These are phyloP conservation scores for Neckera pumila DNA, from an alignment of 225 moss, liverwort and hornwort genomes.

Conservation along the genomic window DNA sequence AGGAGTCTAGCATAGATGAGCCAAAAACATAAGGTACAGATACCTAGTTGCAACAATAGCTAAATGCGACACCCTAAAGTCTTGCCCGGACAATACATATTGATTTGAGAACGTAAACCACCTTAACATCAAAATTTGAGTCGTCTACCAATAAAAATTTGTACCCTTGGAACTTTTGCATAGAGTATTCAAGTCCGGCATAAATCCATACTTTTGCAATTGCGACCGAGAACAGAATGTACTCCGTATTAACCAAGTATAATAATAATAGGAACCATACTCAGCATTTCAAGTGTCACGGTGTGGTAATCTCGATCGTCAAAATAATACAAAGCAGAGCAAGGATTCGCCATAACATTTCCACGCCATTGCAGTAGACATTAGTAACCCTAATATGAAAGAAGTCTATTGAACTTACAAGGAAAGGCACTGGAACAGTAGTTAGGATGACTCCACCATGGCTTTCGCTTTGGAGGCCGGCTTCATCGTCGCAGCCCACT, in stretches of 20 bases:
- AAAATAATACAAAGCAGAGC: neutral
- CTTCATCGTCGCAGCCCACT: slow-evolving; percentile 56
- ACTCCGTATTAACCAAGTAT: neutral
- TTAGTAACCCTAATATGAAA: neutral
- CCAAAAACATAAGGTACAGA: neutral
- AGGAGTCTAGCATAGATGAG: neutral
- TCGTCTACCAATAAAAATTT: neutral
- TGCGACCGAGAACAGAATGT: neutral
- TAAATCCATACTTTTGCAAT: neutral
- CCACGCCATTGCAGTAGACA: neutral
- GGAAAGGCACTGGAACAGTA: neutral
- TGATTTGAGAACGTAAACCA: neutral
- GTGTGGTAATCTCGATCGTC: neutral
- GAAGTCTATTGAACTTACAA: neutral
- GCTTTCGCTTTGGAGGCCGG: slow-evolving; percentile 15
- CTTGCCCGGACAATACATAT: neutral
- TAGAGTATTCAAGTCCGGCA: neutral
- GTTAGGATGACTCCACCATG: slow-evolving; percentile 8
- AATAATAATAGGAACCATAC: neutral
- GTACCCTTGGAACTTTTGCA: neutral
- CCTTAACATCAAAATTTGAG: neutral
- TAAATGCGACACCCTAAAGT: neutral
- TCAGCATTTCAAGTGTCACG: neutral
- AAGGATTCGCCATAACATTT: neutral
- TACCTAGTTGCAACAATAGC: neutral